Base-by-base conservation (phyloP, 768 basidiomycete species). In the Neoboletus magnificus region DNA sequence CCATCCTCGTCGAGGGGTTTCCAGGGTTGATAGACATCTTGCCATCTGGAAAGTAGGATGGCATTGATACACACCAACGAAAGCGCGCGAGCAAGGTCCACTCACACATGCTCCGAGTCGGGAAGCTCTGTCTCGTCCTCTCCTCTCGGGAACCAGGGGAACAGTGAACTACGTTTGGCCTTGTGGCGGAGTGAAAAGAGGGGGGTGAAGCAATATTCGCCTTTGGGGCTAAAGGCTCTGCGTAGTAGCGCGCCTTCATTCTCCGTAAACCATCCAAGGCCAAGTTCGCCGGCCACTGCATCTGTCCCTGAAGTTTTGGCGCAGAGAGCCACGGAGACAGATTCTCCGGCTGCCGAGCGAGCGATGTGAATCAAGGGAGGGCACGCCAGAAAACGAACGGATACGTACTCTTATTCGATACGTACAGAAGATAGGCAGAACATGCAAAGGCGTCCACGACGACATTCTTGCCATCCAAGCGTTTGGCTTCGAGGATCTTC, bases 361-460 rank as follows among this genome's bases (percentile, higher is more conserved):
- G 18, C 5, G 1, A 10, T 16, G 32, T 53, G 36, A 43, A 52
- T 8, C n/a, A 27, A 3, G 27, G 5, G 46, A 42, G 4, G 18
- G 8, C 7, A 36, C 1, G 8, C 8, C 3, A 7, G 11, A 15
- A 32, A 43, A 32, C 6, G 13, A 20, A 7, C 2, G 8, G 16
- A 36, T 0, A 18, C 39, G 39, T 49, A 57, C 64, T 44, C 48
- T 55, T 63, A 23, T 65, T 48, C n/a, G 61, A 63, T 7, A 66
- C 42, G 15, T 63, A 71, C 41, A 70, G 50, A 32, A 66, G 59
- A 36, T 65, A 60, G 16, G 68, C 70, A 13, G 66, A 68, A 47
- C 71, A 70, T 15, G 60, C 52, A 13, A 71, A 43, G 13, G 59
- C 58, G n/a, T 44, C 58, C 12, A 61, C 66, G 43, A 73, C 69